These are phyloP conservation scores for Claviceps sorghi DNA, from an alignment of 2,329 filamentous ascomycete genomes.

Conservation along the genomic window DNA sequence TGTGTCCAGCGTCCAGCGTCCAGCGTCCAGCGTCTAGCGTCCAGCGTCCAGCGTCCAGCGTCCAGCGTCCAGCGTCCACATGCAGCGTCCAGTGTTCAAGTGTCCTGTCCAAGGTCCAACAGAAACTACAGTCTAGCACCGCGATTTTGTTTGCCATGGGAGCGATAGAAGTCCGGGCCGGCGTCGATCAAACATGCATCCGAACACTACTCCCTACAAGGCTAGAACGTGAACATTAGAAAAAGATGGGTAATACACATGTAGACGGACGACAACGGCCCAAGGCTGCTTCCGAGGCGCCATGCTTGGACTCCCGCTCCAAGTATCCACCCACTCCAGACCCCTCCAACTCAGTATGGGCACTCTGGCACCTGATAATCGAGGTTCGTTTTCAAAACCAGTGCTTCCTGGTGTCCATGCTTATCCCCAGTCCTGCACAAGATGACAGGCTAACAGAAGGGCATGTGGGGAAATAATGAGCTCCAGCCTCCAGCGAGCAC, in stretches of 20 bases:
- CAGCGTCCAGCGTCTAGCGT: too few relatives aligned
- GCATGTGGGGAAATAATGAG: slow-evolving; percentile 1
- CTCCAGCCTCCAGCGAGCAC: slow-evolving; percentile 3
- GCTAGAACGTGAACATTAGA: slow-evolving; percentile 2
- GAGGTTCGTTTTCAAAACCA: not conserved
- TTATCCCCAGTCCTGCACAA: not conserved
- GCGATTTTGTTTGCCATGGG: not conserved
- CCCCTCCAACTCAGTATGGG: slow-evolving; percentile 1
- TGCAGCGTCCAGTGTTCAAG: too few relatives aligned
- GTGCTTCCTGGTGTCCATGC: not conserved
- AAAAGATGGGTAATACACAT: slow-evolving; percentile 3
- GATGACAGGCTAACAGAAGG: not conserved
- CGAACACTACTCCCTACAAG: slow-evolving; percentile 2
- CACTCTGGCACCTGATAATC: not conserved
- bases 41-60: too few relatives aligned
- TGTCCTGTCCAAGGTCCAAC: too few relatives aligned
- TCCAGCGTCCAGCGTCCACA: too few relatives aligned
- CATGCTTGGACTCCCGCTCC: slow-evolving; percentile 11
- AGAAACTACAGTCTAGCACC: not conserved
- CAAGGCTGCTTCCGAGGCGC: slow-evolving; percentile 12
- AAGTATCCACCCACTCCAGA: slow-evolving; percentile 8
- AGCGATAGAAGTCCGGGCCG: slow-evolving; percentile 3
- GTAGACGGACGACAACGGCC: not conserved
- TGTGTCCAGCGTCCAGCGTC: too few relatives aligned
- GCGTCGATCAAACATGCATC: slow-evolving; percentile 1